Evolutionary conservation across 1,284 basidiomycete species (phyloP).

Genomic region (Termitomyces sp.): DNA sequence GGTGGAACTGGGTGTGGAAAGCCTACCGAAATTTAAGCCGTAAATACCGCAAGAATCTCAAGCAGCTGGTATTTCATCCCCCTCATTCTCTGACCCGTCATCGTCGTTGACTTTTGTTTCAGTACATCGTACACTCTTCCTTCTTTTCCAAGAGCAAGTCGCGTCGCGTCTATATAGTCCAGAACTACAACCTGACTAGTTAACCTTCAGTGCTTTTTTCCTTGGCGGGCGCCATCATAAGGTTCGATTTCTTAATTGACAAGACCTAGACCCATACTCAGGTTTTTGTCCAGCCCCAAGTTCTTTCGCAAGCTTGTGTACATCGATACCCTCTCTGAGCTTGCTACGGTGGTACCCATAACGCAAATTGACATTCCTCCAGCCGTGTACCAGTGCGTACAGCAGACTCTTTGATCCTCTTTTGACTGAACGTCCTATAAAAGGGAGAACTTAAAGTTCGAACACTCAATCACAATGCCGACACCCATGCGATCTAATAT

Average conservation of each 20-base stretch:
- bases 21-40: conserved; percentile 75
- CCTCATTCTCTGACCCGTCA: not conserved
- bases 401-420: not conserved
- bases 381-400: conserved; percentile 66
- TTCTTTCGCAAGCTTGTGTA: conserved; percentile 82
- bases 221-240: conserved; percentile 79
- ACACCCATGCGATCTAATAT: conserved; percentile 52
- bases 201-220: conserved; percentile 68
- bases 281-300: conserved; percentile 55
- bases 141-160: conserved; percentile 80
- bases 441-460: conserved; percentile 72
- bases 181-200: not conserved
- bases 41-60: conserved; percentile 85
- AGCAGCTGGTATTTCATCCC: conserved; percentile 54
- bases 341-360: conserved; percentile 71
- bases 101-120: conserved; percentile 7
- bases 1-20: conserved; percentile 90
- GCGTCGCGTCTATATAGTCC: conserved; percentile 2
- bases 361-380: conserved; percentile 83
- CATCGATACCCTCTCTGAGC: conserved; percentile 67
- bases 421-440: not conserved
- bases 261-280: not conserved
- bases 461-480: conserved; percentile 62
- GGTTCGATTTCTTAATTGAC: conserved; percentile 34
- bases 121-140: conserved; percentile 83